Conservation (phyloP, 176 grass and related monocot species). For the Carex pumila region DNA sequence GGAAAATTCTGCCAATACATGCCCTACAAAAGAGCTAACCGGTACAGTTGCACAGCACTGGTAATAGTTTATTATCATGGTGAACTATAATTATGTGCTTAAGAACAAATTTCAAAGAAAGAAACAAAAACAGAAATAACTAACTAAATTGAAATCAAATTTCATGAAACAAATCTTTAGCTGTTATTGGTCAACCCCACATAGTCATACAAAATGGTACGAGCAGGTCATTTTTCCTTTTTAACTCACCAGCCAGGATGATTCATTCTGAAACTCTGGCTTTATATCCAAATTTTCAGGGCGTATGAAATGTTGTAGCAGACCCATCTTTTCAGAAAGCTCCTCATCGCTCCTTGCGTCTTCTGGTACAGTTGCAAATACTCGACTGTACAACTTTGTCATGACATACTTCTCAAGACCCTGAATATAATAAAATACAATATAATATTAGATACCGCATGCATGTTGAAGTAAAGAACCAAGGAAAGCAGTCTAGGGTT, state of each 20-base stretch:
- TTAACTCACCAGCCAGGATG: slow-evolving; percentile 84
- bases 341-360: slow-evolving; percentile 83
- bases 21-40: not conserved
- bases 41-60: not conserved
- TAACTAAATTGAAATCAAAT: not conserved
- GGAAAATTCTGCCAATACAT: not conserved
- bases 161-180: not conserved
- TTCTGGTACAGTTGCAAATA: slow-evolving; percentile 94
- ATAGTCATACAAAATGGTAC: not conserved
- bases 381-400: slow-evolving; percentile 86
- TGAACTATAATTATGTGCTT: not conserved
- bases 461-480: not conserved
- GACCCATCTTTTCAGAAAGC: slow-evolving; percentile 90
- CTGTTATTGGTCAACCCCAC: not conserved
- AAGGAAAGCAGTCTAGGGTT: not conserved
- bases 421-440: slow-evolving; percentile 31
- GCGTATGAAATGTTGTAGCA: slow-evolving; percentile 75
- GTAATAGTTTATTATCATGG: not conserved
- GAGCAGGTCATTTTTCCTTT: slow-evolving; percentile 6
- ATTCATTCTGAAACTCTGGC: slow-evolving; percentile 87
- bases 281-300: slow-evolving; percentile 97
- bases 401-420: slow-evolving; percentile 99
- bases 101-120: not conserved
- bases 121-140: not conserved
- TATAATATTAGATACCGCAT: not conserved